Percentiles rank a stretch among this genome's conserved stretches.
These are phyloP conservation scores for Blastobotrys serpentis DNA, from an alignment of 1,139 yeast genomes.

Conservation along the genomic window DNA sequence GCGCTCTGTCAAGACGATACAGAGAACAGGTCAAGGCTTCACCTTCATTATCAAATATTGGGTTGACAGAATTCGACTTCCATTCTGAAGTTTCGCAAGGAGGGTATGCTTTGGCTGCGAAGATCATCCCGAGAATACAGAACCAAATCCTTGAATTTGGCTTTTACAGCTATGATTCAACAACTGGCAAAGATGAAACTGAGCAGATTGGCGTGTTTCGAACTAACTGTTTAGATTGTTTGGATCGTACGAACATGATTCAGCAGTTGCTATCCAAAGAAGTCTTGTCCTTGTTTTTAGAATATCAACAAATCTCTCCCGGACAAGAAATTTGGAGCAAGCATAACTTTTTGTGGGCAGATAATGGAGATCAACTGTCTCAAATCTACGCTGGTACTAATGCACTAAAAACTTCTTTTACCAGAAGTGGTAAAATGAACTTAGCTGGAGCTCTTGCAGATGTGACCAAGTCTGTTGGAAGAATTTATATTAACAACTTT, in stretches of 20 bases:
- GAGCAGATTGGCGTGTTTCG: conserved; percentile 90
- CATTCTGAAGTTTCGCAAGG: conserved; percentile 88
- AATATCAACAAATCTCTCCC: conserved; percentile 47
- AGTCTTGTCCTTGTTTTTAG: conserved; percentile 65
- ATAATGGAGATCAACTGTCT: conserved; percentile 95
- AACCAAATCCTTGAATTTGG: conserved; percentile 76
- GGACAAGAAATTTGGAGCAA: conserved; percentile 53
- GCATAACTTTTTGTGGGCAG: conserved; percentile 93
- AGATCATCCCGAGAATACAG: conserved; percentile 61
- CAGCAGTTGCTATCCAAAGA: conserved; percentile 79
- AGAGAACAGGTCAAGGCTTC: conserved; percentile 50
- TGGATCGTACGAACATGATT: conserved; percentile 89
- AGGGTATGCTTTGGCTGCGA: conserved; percentile 80
- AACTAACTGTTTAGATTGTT: conserved; percentile 90
- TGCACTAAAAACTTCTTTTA: conserved; percentile 89
- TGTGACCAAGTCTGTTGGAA: conserved; percentile 90
- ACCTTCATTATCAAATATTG: conserved; percentile 22
- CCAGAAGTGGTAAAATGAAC: conserved; percentile 93
- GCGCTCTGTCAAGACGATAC: conserved; percentile 68
- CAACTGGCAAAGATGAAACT: conserved; percentile 50
- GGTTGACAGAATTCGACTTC: conserved; percentile 83
- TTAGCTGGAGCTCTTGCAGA: conserved; percentile 95
- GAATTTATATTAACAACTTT: conserved; percentile 94
- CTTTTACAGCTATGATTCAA: conserved; percentile 61
- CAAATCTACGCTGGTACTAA: conserved; percentile 97